These are phyloP conservation scores for Cryoendolithus antarcticus DNA, from an alignment of 2,329 filamentous ascomycete genomes.

Conservation along the genomic window DNA sequence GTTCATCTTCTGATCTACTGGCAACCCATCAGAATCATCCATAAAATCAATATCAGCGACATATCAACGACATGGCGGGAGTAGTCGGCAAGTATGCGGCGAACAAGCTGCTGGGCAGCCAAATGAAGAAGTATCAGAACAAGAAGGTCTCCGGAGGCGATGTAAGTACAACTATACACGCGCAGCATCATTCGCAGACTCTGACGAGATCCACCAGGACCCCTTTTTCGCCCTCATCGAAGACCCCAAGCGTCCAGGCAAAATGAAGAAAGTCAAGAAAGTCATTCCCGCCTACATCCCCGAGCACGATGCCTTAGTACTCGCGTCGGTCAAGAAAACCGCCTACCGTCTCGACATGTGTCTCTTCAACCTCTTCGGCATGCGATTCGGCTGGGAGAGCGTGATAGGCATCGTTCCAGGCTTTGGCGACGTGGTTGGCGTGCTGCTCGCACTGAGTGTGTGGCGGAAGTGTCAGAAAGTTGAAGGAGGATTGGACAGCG, in stretches of 20 bases:
- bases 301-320: constrained; percentile 64
- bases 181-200: not conserved
- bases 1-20: not conserved
- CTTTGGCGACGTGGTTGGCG: constrained; percentile 65
- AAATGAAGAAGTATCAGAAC: constrained; percentile 35
- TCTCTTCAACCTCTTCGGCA: constrained; percentile 68
- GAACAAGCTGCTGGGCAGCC: constrained; percentile 35
- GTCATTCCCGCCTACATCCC: constrained; percentile 74
- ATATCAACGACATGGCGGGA: constrained; percentile 28
- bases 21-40: not conserved
- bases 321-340: constrained; percentile 73
- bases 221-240: constrained; percentile 79
- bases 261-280: constrained; percentile 74
- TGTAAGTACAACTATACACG: constrained; percentile 20
- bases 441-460: constrained; percentile 62
- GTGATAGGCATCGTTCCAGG: constrained; percentile 74
- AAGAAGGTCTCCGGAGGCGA: constrained; percentile 30
- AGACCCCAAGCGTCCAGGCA: constrained; percentile 58
- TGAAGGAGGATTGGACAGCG: constrained; percentile 59
- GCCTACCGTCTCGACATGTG: constrained; percentile 79
- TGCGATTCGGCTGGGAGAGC: constrained; percentile 80
- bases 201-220: constrained; percentile 45
- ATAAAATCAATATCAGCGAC: not conserved
- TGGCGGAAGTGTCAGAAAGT: constrained; percentile 59
- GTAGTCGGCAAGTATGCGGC: constrained; percentile 37